phyloP scores from a whole-genome alignment of 139 green algal species.

The Chlorella sorokiniana region DNA sequence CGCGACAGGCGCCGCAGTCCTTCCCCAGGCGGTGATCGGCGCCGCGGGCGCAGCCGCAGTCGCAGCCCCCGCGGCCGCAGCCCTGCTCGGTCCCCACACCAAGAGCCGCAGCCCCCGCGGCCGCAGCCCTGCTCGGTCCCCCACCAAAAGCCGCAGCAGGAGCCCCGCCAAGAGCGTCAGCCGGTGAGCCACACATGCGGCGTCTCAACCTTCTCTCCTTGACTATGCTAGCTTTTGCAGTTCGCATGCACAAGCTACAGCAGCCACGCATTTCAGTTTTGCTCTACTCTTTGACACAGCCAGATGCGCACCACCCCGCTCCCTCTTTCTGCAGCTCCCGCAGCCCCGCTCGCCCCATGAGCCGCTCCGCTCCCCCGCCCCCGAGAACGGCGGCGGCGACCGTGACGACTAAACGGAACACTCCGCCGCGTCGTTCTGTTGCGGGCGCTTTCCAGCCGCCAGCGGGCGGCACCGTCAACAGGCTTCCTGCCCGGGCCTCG shows the following conservation, averaged over 20 bases:
- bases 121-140: background rate
- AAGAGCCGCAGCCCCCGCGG: background rate
- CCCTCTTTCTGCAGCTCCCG: background rate
- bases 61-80: background rate
- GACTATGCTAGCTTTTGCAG: background rate
- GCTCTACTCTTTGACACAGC: no score
- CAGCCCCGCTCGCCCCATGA: background rate
- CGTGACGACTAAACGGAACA: background rate
- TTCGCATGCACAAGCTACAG: background rate
- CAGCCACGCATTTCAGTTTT: no score
- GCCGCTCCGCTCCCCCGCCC: background rate
- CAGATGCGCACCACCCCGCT: background rate
- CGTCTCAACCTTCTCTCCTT: background rate
- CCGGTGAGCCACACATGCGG: slow-evolving; percentile 4
- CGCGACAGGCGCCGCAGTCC: background rate
- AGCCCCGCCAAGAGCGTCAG: background rate
- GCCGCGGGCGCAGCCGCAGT: background rate
- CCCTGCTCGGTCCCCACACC: background rate
- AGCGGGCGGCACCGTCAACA: no score
- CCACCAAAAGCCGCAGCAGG: background rate
- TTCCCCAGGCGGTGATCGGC: background rate
- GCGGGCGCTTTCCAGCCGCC: no score
- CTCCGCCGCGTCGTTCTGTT: background rate
- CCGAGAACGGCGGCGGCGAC: background rate
- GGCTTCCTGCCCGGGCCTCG: no score